A percentile compares a stretch with the other conserved stretches of the same genome.
These are phyloP conservation scores for Candida tallmaniae DNA, from an alignment of 805 yeast species.

Conservation along the genomic window DNA sequence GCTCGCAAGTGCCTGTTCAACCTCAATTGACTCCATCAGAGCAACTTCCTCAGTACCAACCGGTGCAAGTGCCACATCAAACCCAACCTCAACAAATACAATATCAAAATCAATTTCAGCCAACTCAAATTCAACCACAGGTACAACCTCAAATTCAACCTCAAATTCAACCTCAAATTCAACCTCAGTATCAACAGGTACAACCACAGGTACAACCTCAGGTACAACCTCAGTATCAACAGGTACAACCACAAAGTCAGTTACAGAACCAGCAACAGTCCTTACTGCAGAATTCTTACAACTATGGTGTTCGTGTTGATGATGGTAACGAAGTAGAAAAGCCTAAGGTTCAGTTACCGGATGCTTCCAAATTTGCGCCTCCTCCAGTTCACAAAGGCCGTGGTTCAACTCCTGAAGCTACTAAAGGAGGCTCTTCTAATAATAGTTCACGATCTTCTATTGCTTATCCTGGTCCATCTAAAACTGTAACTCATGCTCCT, in stretches of 20 bases:
- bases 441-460: slow-evolving; percentile 1
- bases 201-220: not conserved
- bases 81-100: not conserved
- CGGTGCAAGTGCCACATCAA: slow-evolving; percentile 7
- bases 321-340: slow-evolving; percentile 12
- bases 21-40: slow-evolving; percentile 3
- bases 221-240: not conserved
- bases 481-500: slow-evolving; percentile 2
- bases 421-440: not conserved
- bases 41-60: slow-evolving; percentile 1
- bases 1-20: not conserved
- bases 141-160: slow-evolving; percentile 4
- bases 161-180: not conserved
- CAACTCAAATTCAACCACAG: slow-evolving; percentile 3
- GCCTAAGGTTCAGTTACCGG: slow-evolving; percentile 26
- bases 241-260: not conserved
- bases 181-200: not conserved
- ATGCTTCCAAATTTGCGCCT: slow-evolving; percentile 35
- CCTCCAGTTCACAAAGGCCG: slow-evolving; percentile 36
- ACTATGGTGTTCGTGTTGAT: slow-evolving; percentile 2
- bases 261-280: not conserved
- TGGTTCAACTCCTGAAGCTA: slow-evolving; percentile 10
- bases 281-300: not conserved
- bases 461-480: not conserved
- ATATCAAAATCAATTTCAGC: slow-evolving; percentile 3